Percentiles rank a stretch among this genome's conserved stretches.
Evolutionary conservation across 495 filamentous ascomycete species (phyloP).

Genomic region (Neurospora sp.): DNA sequence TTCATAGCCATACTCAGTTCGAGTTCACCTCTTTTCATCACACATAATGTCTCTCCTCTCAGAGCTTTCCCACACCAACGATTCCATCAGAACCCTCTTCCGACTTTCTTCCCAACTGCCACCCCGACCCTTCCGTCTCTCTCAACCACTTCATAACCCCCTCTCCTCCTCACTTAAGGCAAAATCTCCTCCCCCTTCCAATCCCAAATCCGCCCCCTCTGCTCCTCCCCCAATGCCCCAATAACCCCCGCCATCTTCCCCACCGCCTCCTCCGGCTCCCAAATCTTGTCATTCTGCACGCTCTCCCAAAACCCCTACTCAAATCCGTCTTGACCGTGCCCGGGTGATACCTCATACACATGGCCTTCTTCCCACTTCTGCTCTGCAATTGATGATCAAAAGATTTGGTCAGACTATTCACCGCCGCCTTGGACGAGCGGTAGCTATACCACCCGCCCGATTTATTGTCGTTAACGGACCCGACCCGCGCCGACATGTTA

Average conservation of each 20-base stretch:
- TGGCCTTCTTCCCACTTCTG: conserved; percentile 44
- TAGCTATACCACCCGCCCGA: conserved; percentile 71
- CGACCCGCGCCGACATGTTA: conserved; percentile 67
- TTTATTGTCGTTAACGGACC: conserved; percentile 55
- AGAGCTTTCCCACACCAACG: background rate
- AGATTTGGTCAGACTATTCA: conserved; percentile 61
- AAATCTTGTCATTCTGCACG: conserved; percentile 49
- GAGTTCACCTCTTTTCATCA: background rate
- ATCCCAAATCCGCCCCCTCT: conserved; percentile 65
- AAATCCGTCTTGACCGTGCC: conserved; percentile 73
- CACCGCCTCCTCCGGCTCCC: conserved; percentile 51
- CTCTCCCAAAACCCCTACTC: conserved; percentile 58
- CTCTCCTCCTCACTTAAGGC: conserved; percentile 30
- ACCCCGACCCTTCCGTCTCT: no score
- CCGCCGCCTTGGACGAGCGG: conserved; percentile 59
- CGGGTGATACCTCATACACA: conserved; percentile 66
- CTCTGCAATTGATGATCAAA: conserved; percentile 56
- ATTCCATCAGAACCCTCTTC: background rate
- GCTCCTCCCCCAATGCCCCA: conserved; percentile 33
- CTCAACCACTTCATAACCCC: no score
- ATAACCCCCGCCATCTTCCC: conserved; percentile 47
- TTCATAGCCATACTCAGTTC: background rate
- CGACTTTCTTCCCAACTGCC: background rate
- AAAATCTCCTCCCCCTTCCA: conserved; percentile 62
- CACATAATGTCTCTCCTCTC: background rate